phyloP scores from a whole-genome alignment of 202 grass and related monocot species.

The Elaeis oleifera region DNA sequence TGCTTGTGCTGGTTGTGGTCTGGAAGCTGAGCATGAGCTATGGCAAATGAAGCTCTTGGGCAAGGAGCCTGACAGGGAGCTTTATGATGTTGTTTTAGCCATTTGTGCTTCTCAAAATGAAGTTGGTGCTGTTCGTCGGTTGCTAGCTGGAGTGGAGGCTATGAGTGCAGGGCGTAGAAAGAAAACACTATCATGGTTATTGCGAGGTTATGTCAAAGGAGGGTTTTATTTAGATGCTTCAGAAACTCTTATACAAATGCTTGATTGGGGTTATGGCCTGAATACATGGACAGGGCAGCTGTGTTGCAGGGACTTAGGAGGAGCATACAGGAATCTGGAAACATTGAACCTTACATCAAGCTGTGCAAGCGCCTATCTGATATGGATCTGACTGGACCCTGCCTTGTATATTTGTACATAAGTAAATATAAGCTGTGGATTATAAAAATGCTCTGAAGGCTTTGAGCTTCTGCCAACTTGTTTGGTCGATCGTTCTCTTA shows the following conservation, averaged over 20 bases:
- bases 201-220: conserved; percentile 86
- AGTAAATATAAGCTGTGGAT: conserved; percentile 80
- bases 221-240: conserved; percentile 80
- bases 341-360: conserved; percentile 63
- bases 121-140: conserved; percentile 49
- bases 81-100: conserved; percentile 85
- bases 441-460: conserved; percentile 65
- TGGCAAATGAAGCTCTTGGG: conserved; percentile 86
- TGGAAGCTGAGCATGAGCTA: conserved; percentile 71
- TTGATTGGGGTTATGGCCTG: conserved; percentile 67
- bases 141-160: conserved; percentile 64
- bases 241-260: conserved; percentile 61
- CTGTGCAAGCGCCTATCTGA: conserved; percentile 72
- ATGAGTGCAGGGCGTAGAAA: conserved; percentile 53
- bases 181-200: conserved; percentile 83
- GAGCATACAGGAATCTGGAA: conserved; percentile 65
- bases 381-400: conserved; percentile 65
- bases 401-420: conserved; percentile 72
- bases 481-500: too few species aligned
- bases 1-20: conserved; percentile 68
- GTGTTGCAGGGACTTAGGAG: conserved; percentile 67
- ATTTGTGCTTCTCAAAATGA: conserved; percentile 94
- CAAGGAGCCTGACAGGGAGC: conserved; percentile 82
- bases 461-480: not conserved
- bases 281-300: conserved; percentile 78